Conservation (phyloP, 2,329 filamentous ascomycete genomes). For the Paracorniculantispora psalliotae region DNA sequence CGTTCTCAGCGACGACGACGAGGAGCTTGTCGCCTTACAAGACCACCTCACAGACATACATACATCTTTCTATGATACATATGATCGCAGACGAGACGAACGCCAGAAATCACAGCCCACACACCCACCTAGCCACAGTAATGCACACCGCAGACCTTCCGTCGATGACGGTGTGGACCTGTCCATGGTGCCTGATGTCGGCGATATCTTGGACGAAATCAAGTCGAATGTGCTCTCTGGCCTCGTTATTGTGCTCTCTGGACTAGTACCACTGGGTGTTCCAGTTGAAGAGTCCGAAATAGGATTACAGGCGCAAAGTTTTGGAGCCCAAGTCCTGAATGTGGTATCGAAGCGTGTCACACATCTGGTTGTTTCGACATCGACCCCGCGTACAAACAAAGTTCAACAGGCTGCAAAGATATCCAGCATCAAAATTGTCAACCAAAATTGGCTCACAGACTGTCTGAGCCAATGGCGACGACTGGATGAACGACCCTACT, state of each 20-base stretch:
- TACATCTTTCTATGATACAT: conserved; percentile 74
- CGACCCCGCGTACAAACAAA: conserved; percentile 78
- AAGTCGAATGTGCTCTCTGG: conserved; percentile 72
- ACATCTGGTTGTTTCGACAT: conserved; percentile 67
- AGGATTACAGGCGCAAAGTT: conserved; percentile 78
- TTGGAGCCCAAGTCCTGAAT: conserved; percentile 64
- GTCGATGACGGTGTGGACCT: conserved; percentile 41
- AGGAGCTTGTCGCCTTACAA: conserved; percentile 73
- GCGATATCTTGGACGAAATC: conserved; percentile 74
- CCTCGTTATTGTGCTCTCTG: conserved; percentile 80
- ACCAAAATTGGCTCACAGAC: conserved; percentile 81
- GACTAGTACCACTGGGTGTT: conserved; percentile 77
- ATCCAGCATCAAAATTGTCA: conserved; percentile 82
- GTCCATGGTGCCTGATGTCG: conserved; percentile 71
- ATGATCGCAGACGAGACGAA: conserved; percentile 53
- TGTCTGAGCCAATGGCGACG: conserved; percentile 80
- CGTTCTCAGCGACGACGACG: conserved; percentile 81
- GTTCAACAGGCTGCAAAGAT: conserved; percentile 80
- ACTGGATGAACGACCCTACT: conserved; percentile 72
- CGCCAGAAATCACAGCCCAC: conserved; percentile 30
- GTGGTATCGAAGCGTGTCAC: conserved; percentile 60
- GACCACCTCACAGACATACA: conserved; percentile 73
- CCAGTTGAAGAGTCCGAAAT: conserved; percentile 80
- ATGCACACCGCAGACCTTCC: conserved; percentile 25
- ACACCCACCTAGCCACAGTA: conserved; percentile 31